A percentile compares a stretch with the other conserved stretches of the same genome.
These are phyloP conservation scores for Heterobasidion irregulare DNA, from an alignment of 1,284 basidiomycete genomes.

Conservation along the genomic window DNA sequence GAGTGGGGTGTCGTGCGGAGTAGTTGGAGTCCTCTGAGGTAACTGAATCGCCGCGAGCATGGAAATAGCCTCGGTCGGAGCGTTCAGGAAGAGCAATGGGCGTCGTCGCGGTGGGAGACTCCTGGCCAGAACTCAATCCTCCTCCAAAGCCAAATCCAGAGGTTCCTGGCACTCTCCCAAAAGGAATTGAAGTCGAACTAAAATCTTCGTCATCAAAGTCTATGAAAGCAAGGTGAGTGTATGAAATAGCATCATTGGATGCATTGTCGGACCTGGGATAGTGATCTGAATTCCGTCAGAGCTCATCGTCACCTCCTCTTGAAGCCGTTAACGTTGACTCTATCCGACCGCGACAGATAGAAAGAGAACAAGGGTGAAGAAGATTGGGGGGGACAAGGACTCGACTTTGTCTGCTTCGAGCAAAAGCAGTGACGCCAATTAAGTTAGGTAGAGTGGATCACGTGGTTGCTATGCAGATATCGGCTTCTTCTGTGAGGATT, in stretches of 20 bases:
- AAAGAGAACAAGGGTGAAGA: background rate
- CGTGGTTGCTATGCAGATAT: constrained; percentile 1
- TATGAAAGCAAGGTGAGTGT: constrained; percentile 16
- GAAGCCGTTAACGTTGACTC: background rate
- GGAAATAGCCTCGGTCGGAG: constrained; percentile 57
- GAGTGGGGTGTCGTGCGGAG: constrained; percentile 33
- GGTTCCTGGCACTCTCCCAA: constrained; percentile 40
- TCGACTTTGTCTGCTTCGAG: background rate
- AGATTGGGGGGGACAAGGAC: background rate
- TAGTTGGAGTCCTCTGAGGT: constrained; percentile 59
- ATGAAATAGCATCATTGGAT: background rate
- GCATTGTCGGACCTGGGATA: constrained; percentile 54
- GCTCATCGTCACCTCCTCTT: constrained; percentile 8
- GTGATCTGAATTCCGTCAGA: constrained; percentile 72
- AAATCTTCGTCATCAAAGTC: constrained; percentile 71
- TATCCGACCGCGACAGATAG: background rate
- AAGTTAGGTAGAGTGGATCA: background rate
- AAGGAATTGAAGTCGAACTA: constrained; percentile 51
- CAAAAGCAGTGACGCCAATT: background rate
- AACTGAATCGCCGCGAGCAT: constrained; percentile 67
- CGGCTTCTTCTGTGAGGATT: background rate
- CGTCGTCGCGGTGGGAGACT: constrained; percentile 57
- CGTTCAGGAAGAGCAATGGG: constrained; percentile 37
- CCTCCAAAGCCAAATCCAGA: constrained; percentile 24
- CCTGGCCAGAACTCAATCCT: constrained; percentile 36